Evolutionary conservation across 1,139 yeast species (phyloP).

Genomic region (Saccharomyces hybrid): DNA sequence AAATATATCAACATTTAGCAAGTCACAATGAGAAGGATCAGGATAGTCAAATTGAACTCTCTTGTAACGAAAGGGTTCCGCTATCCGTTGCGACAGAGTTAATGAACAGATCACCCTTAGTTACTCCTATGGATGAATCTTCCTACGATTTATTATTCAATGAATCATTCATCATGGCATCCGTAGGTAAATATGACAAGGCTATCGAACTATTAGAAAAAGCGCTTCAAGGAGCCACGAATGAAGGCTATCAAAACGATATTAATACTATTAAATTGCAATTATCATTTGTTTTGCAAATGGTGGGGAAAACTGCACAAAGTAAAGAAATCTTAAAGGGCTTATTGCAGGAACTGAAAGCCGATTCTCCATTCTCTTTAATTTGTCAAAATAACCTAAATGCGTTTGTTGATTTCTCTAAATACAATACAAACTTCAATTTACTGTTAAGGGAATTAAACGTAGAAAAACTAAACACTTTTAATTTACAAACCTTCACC

Average conservation of each 20-base stretch:
- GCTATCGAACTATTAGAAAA: constrained; percentile 44
- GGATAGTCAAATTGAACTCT: constrained; percentile 48
- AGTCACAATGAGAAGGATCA: constrained; percentile 13
- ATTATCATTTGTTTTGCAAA: constrained; percentile 55
- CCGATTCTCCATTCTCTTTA: constrained; percentile 25
- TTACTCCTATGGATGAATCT: constrained; percentile 21
- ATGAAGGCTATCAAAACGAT: constrained; percentile 33
- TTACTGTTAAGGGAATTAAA: constrained; percentile 32
- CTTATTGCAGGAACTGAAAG: constrained; percentile 22
- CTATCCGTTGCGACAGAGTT: constrained; percentile 14
- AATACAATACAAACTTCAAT: constrained; percentile 24
- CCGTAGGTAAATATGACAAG: constrained; percentile 33
- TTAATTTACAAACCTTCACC: constrained; percentile 20
- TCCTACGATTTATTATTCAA: constrained; percentile 62
- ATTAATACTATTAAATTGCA: constrained; percentile 44
- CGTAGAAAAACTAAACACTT: constrained; percentile 18
- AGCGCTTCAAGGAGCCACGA: constrained; percentile 39
- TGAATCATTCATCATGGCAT: constrained; percentile 45
- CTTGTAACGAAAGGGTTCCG: constrained; percentile 32
- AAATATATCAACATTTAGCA: constrained; percentile 47
- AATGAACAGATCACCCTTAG: constrained; percentile 5
- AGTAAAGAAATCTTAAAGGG: constrained; percentile 38
- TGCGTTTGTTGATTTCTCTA: constrained; percentile 23
- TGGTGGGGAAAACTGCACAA: constrained; percentile 38
- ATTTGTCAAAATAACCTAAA: constrained; percentile 31